These are phyloP conservation scores for Sugiyamaella marilandica DNA, from an alignment of 805 yeast species.

Conservation along the genomic window DNA sequence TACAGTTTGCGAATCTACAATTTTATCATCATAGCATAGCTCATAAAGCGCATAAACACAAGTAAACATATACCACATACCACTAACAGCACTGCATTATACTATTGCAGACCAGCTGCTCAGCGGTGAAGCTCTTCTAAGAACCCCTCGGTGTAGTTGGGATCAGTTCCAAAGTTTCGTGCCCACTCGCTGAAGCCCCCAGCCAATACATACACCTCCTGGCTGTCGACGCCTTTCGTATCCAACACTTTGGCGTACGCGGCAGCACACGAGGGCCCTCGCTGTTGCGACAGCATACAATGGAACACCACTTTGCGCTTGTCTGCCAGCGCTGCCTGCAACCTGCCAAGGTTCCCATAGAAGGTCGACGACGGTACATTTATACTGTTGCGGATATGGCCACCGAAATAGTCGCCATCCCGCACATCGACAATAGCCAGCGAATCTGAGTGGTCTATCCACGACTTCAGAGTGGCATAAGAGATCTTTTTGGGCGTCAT, in stretches of 20 bases:
- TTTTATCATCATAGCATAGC: not conserved
- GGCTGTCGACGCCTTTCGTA: slow-evolving; percentile 27
- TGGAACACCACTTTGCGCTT: slow-evolving; percentile 69
- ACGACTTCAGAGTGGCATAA: slow-evolving; percentile 25
- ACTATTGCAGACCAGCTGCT: not conserved
- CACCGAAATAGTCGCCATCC: slow-evolving; percentile 75
- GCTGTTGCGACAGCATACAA: slow-evolving; percentile 83
- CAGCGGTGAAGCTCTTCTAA: slow-evolving; percentile 15
- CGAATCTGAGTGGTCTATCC: slow-evolving; percentile 28
- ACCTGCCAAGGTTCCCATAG: slow-evolving; percentile 36
- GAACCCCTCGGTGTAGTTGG: slow-evolving; percentile 20
- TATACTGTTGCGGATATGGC: slow-evolving; percentile 55
- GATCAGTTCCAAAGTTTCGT: slow-evolving; percentile 52
- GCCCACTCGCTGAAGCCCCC: slow-evolving; percentile 93
- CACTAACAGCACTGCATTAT: too few relatives aligned
- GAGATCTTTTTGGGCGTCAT: slow-evolving; percentile 18
- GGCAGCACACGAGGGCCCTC: slow-evolving; percentile 86
- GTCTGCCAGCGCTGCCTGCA: slow-evolving; percentile 35
- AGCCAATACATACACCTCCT: slow-evolving; percentile 61
- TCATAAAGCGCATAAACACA: not conserved
- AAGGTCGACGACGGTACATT: slow-evolving; percentile 54
- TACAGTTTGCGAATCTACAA: not conserved
- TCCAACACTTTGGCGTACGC: slow-evolving; percentile 45
- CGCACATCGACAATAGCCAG: slow-evolving; percentile 71
- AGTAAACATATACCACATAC: not conserved